These are phyloP conservation scores for Echeveria elegans DNA, from an alignment of 164 flowering plant species.

Conservation along the genomic window DNA sequence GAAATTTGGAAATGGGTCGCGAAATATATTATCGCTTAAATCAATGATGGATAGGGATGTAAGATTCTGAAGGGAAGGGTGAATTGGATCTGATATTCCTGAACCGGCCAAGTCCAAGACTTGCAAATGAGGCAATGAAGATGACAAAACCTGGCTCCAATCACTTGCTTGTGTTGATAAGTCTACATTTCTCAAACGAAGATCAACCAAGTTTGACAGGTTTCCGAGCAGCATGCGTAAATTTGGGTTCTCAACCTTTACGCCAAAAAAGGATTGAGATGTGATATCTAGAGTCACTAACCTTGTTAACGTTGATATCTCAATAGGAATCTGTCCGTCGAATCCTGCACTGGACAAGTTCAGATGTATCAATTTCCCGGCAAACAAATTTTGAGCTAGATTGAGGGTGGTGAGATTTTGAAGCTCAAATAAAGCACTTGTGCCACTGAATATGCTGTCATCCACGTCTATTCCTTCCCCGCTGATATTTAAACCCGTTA, in stretches of 20 bases:
- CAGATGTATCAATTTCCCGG: background rate
- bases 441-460: background rate
- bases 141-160: slow-evolving; percentile 14
- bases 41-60: slow-evolving; percentile 12
- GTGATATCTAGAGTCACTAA: slow-evolving; percentile 26
- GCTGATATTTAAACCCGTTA: background rate
- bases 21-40: slow-evolving; percentile 14
- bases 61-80: slow-evolving; percentile 21
- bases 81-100: slow-evolving; percentile 20
- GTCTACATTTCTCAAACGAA: slow-evolving; percentile 11
- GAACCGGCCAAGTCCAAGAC: slow-evolving; percentile 9
- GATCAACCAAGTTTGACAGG: slow-evolving; percentile 7
- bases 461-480: background rate
- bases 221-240: slow-evolving; percentile 8
- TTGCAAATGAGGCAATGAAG: slow-evolving; percentile 11
- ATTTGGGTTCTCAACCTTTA: slow-evolving; percentile 21
- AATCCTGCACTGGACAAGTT: background rate
- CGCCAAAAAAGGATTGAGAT: background rate
- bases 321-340: background rate
- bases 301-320: background rate
- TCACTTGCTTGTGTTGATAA: slow-evolving; percentile 6
- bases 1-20: slow-evolving; percentile 20
- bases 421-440: background rate
- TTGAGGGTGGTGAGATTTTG: background rate
- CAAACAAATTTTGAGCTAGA: too few species aligned